These are phyloP conservation scores for Eucalyptus regnans DNA, from an alignment of 345 rosid genomes.

Conservation along the genomic window DNA sequence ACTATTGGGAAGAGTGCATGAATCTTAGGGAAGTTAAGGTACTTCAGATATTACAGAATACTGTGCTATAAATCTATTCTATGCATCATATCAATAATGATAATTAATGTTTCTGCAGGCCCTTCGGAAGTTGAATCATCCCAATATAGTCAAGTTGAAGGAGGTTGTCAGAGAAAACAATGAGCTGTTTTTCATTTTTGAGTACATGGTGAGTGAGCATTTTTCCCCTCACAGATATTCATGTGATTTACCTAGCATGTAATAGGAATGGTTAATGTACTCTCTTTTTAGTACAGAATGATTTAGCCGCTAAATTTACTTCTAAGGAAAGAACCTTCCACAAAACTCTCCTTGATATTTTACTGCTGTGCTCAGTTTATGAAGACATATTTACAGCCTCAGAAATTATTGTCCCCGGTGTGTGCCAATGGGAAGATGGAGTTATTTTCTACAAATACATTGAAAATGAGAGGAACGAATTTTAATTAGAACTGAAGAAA, in stretches of 20 bases:
- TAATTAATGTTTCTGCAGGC: slow-evolving; percentile 40
- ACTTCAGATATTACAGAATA: background rate
- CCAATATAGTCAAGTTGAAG: slow-evolving; percentile 77
- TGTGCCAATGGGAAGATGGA: background rate
- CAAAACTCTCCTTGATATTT: background rate
- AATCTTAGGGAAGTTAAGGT: slow-evolving; percentile 94
- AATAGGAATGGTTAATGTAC: background rate
- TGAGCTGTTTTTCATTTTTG: slow-evolving; percentile 86
- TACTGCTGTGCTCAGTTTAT: background rate
- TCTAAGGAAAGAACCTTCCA: background rate
- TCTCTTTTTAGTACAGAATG: background rate
- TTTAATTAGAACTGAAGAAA: background rate
- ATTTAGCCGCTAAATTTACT: background rate
- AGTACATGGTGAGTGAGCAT: slow-evolving; percentile 65
- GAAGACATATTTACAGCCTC: background rate
- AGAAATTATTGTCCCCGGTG: background rate
- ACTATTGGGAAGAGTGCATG: slow-evolving; percentile 87
- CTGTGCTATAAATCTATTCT: background rate
- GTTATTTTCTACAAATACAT: background rate
- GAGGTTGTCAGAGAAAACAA: slow-evolving; percentile 86
- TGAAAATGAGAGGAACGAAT: background rate
- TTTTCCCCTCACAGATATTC: background rate
- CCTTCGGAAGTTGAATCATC: slow-evolving; percentile 79
- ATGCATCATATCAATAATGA: background rate
- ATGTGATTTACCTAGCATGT: background rate